These are phyloP conservation scores for Lasiosphaeria miniovina DNA, from an alignment of 495 filamentous ascomycete species.

Conservation along the genomic window DNA sequence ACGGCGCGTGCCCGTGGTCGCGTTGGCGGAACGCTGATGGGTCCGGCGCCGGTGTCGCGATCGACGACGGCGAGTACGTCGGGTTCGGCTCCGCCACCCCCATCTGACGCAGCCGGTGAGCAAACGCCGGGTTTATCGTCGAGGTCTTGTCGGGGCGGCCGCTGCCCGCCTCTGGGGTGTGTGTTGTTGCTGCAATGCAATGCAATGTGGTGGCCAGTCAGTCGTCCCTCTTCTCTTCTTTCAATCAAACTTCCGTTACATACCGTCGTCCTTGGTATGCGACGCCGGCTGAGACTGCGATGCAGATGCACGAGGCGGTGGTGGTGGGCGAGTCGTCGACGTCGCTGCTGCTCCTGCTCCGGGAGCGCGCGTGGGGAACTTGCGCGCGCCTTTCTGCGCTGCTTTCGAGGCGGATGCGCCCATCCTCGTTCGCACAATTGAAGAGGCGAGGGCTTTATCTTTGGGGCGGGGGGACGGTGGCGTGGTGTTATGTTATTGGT, in stretches of 20 bases:
- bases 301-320: slow-evolving; percentile 17
- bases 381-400: slow-evolving; percentile 37
- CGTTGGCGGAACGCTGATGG: slow-evolving; percentile 7
- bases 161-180: slow-evolving; percentile 31
- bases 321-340: slow-evolving; percentile 10
- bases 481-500: too few species aligned
- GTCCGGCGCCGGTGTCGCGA: slow-evolving; percentile 25
- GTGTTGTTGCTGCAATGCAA: background rate
- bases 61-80: slow-evolving; percentile 45
- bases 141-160: slow-evolving; percentile 26
- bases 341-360: slow-evolving; percentile 26
- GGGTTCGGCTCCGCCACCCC: slow-evolving; percentile 48
- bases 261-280: slow-evolving; percentile 37
- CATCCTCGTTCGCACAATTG: slow-evolving; percentile 15
- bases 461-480: too few species aligned
- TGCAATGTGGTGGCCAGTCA: background rate
- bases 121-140: slow-evolving; percentile 32
- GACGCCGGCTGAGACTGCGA: slow-evolving; percentile 28
- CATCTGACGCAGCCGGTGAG: slow-evolving; percentile 42
- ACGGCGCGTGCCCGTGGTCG: slow-evolving; percentile 7
- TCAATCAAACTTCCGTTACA: slow-evolving; percentile 8
- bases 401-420: slow-evolving; percentile 31
- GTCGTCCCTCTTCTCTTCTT: background rate
- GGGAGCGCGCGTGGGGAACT: slow-evolving; percentile 40
- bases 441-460: too few species aligned